These are phyloP conservation scores for Metschnikowia matae DNA, from an alignment of 805 yeast species.

Conservation along the genomic window DNA sequence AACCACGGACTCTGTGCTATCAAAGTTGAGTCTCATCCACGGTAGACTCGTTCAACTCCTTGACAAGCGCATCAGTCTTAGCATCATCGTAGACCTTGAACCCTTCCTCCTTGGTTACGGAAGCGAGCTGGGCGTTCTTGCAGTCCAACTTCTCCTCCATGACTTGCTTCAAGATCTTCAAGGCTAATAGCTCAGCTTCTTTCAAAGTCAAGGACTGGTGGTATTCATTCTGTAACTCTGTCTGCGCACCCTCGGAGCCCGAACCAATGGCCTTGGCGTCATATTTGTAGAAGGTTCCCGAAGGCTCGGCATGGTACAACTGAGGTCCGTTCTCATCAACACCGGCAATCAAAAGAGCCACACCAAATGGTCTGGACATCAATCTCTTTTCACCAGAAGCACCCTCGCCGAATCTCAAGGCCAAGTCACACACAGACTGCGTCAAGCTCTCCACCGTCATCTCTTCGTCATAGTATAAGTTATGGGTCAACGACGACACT, in stretches of 20 bases:
- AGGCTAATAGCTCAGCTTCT: conserved; percentile 87
- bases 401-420: conserved; percentile 95
- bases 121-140: conserved; percentile 90
- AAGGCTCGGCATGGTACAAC: conserved; percentile 97
- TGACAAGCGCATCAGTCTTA: conserved; percentile 78
- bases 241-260: conserved; percentile 98
- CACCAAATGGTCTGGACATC: conserved; percentile 99
- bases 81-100: conserved; percentile 81
- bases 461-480: conserved; percentile 85
- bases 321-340: conserved; percentile 95
- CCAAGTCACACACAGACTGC: conserved; percentile 95
- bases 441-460: conserved; percentile 91
- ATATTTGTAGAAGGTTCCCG: conserved; percentile 95
- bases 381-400: conserved; percentile 91
- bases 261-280: conserved; percentile 99
- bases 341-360: conserved; percentile 93
- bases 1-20: not conserved
- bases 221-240: conserved; percentile 94
- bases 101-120: conserved; percentile 83
- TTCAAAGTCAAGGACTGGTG: conserved; percentile 85
- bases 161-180: conserved; percentile 91
- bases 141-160: conserved; percentile 98
- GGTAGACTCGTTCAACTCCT: conserved; percentile 59
- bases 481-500: conserved; percentile 81
- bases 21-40: conserved; percentile 14